Conservation (phyloP, 2,329 filamentous ascomycete genomes). For the Colletotrichum liaoningense region DNA sequence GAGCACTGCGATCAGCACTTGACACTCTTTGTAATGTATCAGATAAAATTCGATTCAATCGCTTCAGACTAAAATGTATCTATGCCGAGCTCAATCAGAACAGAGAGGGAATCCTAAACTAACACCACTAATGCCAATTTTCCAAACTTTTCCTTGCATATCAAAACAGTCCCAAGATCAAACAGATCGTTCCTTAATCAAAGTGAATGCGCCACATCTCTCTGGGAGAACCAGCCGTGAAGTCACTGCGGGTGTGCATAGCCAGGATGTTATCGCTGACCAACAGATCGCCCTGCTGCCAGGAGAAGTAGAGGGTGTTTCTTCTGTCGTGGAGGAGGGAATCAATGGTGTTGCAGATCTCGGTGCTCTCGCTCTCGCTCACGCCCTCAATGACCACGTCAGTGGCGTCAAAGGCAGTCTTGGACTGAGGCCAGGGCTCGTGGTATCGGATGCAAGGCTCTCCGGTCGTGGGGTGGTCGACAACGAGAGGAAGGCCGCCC, state of each 20-base stretch:
- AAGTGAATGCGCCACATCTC: constrained; percentile 65
- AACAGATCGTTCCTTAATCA: constrained; percentile 44
- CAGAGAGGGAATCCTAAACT: constrained; percentile 18
- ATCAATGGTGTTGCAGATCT: constrained; percentile 54
- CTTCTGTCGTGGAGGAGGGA: constrained; percentile 60
- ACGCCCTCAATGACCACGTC: constrained; percentile 54
- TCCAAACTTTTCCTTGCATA: constrained; percentile 6
- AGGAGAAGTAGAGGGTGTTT: constrained; percentile 61
- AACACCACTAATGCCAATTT: constrained; percentile 19
- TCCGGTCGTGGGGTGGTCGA: constrained; percentile 56
- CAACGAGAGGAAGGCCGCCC: constrained; percentile 55
- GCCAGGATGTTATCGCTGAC: constrained; percentile 63
- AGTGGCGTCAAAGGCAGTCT: constrained; percentile 62
- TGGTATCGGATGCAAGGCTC: constrained; percentile 65
- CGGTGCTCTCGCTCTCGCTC: constrained; percentile 42
- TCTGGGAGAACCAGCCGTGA: constrained; percentile 53
- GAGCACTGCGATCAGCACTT: too few species aligned
- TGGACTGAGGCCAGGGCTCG: constrained; percentile 64
- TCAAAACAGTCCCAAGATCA: neutral
- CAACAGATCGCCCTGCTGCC: constrained; percentile 66
- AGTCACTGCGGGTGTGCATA: constrained; percentile 62
- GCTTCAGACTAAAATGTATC: neutral
- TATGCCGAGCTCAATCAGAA: neutral
- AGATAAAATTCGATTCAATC: neutral
- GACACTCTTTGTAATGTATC: neutral